These are phyloP conservation scores for Capronia epimyces DNA, from an alignment of 2,329 filamentous ascomycete genomes.

Conservation along the genomic window DNA sequence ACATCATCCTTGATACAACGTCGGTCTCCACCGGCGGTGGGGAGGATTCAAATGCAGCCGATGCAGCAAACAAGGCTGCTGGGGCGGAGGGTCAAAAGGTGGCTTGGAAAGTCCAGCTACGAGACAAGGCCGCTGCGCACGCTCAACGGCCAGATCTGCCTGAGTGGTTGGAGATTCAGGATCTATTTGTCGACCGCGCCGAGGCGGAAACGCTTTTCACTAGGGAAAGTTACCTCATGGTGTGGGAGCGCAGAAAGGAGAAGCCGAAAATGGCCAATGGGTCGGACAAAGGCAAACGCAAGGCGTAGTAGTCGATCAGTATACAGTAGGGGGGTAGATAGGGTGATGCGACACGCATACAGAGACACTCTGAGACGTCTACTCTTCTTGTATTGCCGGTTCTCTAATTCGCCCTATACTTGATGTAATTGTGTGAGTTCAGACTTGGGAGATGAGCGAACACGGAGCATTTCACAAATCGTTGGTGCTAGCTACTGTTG, in stretches of 20 bases:
- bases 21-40: slow-evolving; percentile 55
- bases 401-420: too few relatives aligned
- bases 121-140: slow-evolving; percentile 55
- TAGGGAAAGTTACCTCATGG: slow-evolving; percentile 89
- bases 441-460: too few relatives aligned
- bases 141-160: slow-evolving; percentile 46
- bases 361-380: too few relatives aligned
- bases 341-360: too few relatives aligned
- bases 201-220: slow-evolving; percentile 86
- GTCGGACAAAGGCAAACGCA: slow-evolving; percentile 38
- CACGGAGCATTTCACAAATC: too few relatives aligned
- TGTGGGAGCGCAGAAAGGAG: slow-evolving; percentile 80
- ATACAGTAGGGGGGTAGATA: too few relatives aligned
- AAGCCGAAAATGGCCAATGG: slow-evolving; percentile 35
- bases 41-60: slow-evolving; percentile 38
- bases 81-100: slow-evolving; percentile 88
- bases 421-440: too few relatives aligned
- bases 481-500: too few relatives aligned
- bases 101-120: slow-evolving; percentile 88
- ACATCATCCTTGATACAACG: slow-evolving; percentile 60
- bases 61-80: slow-evolving; percentile 52
- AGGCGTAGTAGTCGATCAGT: too few relatives aligned
- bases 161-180: slow-evolving; percentile 90
- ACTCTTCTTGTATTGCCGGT: too few relatives aligned
- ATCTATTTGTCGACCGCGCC: slow-evolving; percentile 85